Evolutionary conservation across 2,329 filamentous ascomycete species (phyloP), one percentile per base, ranked within the genome.

Genomic region (Xylaria arbuscula): DNA sequence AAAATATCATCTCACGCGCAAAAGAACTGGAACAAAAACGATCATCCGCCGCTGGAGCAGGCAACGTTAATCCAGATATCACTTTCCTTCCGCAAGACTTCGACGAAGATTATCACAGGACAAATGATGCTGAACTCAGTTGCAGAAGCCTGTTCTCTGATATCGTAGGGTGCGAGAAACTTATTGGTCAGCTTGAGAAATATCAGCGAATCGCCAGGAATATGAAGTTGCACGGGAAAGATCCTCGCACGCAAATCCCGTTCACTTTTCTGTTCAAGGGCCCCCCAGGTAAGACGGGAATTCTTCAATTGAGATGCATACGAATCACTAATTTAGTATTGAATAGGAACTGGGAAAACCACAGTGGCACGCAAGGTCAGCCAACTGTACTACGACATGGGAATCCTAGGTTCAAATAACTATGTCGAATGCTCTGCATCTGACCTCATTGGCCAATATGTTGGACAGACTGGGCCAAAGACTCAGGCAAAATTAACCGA

Each of bases 321-420:
- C 40, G 38, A 45, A 50, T 50, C 63, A 45, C 51, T 66, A 66
- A 76, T 70, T 0, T 13, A 17, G n/a, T 48, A 15, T 45, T 13
- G 9, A 6, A 34, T 28, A 66, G 63, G 65, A 67, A 90, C 88
- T 0, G 89, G 89, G 0, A 91, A 91, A 72, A 90, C 88, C 0
- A 87, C 89, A 0, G 92, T 83, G 0, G 92, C 93, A 0, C 81
- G 85, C 15, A 91, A 90, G 70, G 92, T 94, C 85, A 92, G 91
- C 8, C 87, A 93, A 69, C 82, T 94, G 0, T 94, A 88, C 74
- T 93, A 92, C 74, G 89, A 94, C 72, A 88, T 93, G 84, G 91
- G 91, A 0, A 87, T 94, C 40, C 79, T 94, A 0, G 80, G 86
- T 0, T 82, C 82, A 0, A 84, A 82, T 0, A 85, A 90, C 28